These are phyloP conservation scores for Lentinula novae-zelandiae DNA, from an alignment of 1,284 basidiomycete genomes.

Conservation along the genomic window DNA sequence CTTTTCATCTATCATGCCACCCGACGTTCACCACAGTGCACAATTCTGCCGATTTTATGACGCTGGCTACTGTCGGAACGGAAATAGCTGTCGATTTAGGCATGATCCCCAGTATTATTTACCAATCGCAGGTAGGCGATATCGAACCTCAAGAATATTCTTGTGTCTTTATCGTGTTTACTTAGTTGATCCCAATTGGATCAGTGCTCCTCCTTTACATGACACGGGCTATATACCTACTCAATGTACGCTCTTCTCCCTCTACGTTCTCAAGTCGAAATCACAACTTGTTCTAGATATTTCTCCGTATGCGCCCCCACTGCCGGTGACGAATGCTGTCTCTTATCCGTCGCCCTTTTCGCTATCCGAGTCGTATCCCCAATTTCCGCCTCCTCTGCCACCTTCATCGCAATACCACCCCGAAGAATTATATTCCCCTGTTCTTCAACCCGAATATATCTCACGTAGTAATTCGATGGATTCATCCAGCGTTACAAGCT, in stretches of 20 bases:
- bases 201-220: background rate
- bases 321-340: background rate
- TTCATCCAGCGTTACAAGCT: background rate
- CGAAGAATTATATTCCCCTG: background rate
- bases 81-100: conserved; percentile 5
- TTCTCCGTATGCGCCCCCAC: background rate
- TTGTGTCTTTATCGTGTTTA: background rate
- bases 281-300: background rate
- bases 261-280: background rate
- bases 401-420: background rate
- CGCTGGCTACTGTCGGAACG: conserved; percentile 10
- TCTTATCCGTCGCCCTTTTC: background rate
- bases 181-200: background rate
- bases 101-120: conserved; percentile 1
- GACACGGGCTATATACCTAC: background rate
- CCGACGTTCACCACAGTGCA: background rate
- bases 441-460: background rate
- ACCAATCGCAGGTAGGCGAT: background rate
- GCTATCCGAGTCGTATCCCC: conserved; percentile 1
- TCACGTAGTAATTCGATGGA: background rate
- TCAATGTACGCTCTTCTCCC: background rate
- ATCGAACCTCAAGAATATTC: background rate
- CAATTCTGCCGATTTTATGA: conserved; percentile 4
- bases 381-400: background rate
- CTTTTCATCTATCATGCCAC: background rate